phyloP scores from a whole-genome alignment of 768 basidiomycete genomes.

The Suillus occidentalis region DNA sequence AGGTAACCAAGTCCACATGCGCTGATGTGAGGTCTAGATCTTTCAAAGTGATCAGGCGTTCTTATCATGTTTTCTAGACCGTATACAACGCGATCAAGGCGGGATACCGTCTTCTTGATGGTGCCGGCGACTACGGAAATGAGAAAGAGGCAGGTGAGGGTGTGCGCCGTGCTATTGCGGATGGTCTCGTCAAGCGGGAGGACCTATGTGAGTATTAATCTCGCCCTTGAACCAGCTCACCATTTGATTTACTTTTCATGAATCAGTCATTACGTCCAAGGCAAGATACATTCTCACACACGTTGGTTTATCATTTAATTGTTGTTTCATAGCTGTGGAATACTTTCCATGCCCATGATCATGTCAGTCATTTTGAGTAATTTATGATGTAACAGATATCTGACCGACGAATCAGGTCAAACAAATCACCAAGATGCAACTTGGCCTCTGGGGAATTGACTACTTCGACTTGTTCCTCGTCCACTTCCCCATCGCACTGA shows the following conservation, averaged over 20 bases:
- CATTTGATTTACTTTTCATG: background rate
- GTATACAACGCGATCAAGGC: constrained; percentile 86
- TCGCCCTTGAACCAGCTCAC: background rate
- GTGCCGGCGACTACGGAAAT: constrained; percentile 87
- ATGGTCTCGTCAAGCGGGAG: constrained; percentile 84
- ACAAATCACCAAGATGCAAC: constrained; percentile 57
- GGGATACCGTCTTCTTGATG: constrained; percentile 86
- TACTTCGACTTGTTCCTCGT: constrained; percentile 82
- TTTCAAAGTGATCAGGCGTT: background rate
- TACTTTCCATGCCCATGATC: constrained; percentile 80
- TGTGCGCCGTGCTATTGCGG: constrained; percentile 71
- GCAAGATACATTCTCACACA: constrained; percentile 26
- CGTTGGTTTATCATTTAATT: background rate
- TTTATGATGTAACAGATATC: background rate
- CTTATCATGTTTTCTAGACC: constrained; percentile 39
- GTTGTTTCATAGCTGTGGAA: constrained; percentile 69
- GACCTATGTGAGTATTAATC: constrained; percentile 66
- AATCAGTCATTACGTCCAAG: constrained; percentile 81
- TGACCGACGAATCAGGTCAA: constrained; percentile 45
- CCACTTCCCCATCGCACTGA: constrained; percentile 83
- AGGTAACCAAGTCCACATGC: constrained; percentile 61
- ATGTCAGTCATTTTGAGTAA: constrained; percentile 42
- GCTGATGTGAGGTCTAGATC: constrained; percentile 48
- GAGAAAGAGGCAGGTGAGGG: constrained; percentile 85
- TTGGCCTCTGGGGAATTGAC: constrained; percentile 79